These are phyloP conservation scores for Hypoxylon trugodes DNA, from an alignment of 495 filamentous ascomycete species.

Conservation along the genomic window DNA sequence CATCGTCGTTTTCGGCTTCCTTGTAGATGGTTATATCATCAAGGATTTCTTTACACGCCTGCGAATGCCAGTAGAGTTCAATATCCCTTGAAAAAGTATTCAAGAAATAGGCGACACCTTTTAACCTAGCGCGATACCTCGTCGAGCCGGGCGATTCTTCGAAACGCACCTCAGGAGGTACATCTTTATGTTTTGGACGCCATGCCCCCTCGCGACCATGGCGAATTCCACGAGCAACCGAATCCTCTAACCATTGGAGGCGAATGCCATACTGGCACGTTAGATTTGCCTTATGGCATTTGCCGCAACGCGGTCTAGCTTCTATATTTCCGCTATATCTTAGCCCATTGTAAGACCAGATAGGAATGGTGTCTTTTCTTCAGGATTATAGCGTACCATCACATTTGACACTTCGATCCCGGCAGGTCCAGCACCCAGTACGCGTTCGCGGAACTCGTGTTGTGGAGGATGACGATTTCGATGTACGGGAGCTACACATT, in stretches of 20 bases:
- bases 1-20: too few species aligned
- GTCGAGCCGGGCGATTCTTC: slow-evolving; percentile 3
- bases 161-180: neutral
- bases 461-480: neutral
- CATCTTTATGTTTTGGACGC: neutral
- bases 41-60: too few species aligned
- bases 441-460: neutral
- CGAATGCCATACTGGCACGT: slow-evolving; percentile 11
- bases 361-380: neutral
- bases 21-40: too few species aligned
- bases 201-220: slow-evolving; percentile 6
- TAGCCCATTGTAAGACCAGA: neutral
- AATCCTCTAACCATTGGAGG: slow-evolving; percentile 8
- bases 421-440: slow-evolving; percentile 10
- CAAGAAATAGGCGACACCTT: slow-evolving; percentile 6
- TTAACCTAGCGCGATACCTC: slow-evolving; percentile 2
- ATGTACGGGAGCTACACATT: too few species aligned
- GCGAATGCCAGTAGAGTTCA: too few species aligned
- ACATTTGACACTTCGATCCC: slow-evolving; percentile 14
- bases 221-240: slow-evolving; percentile 9
- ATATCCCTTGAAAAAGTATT: slow-evolving; percentile 4
- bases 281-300: slow-evolving; percentile 7
- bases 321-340: neutral
- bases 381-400: slow-evolving; percentile 5
- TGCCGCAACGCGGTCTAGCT: slow-evolving; percentile 9